These are phyloP conservation scores for Carex scoparia DNA, from an alignment of 176 grass and related monocot species.

Conservation along the genomic window DNA sequence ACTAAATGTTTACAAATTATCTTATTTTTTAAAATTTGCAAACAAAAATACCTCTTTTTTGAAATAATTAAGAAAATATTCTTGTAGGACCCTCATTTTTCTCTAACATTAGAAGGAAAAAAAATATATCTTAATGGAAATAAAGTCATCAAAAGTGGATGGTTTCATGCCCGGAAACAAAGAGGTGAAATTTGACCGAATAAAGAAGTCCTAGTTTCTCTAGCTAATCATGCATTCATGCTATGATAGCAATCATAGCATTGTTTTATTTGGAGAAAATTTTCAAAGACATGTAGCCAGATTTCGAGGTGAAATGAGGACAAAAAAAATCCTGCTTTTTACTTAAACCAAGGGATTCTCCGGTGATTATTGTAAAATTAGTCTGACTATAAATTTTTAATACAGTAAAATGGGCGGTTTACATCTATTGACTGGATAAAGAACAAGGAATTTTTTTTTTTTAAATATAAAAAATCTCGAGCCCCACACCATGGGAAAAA, in stretches of 20 bases:
- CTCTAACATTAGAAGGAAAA: neutral
- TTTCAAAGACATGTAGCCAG: neutral
- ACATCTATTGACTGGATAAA: neutral
- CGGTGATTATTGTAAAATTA: neutral
- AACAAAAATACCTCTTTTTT: no score
- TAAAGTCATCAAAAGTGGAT: neutral
- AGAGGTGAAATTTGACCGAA: neutral
- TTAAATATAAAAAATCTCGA: neutral
- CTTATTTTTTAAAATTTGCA: no score
- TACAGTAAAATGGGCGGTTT: neutral
- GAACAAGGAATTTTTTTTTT: neutral
- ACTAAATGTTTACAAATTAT: no score
- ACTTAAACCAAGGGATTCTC: conserved; percentile 17
- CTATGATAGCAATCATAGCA: no score
- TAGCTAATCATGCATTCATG: neutral
- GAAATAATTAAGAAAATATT: no score
- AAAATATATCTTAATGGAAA: neutral
- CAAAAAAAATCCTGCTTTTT: neutral
- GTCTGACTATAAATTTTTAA: neutral
- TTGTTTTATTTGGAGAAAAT: neutral
- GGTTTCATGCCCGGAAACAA: conserved; percentile 11
- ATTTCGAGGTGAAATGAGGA: conserved; percentile 2
- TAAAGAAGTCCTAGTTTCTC: neutral
- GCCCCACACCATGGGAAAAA: conserved; percentile 1
- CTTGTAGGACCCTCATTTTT: no score